phyloP scores from a whole-genome alignment of 352 stramenopile species.

The Lagenidium sp. region DNA sequence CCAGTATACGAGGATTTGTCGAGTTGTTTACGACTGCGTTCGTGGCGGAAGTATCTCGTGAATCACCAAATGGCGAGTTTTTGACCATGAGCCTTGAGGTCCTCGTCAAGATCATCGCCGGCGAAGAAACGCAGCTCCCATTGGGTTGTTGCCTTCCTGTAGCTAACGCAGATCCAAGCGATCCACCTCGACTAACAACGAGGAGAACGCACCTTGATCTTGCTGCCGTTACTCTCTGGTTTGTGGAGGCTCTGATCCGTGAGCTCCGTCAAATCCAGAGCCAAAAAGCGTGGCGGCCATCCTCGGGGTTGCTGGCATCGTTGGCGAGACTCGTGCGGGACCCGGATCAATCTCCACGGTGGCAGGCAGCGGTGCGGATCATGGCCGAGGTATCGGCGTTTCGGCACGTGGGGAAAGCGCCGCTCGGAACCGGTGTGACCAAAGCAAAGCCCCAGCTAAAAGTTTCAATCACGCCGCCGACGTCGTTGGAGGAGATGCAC shows the following conservation, averaged over 20 bases:
- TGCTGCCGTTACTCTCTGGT: constrained; percentile 21
- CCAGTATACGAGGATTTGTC: no score
- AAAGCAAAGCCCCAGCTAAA: constrained; percentile 3
- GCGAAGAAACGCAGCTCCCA: no score
- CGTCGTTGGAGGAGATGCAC: neutral
- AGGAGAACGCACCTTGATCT: constrained; percentile 14
- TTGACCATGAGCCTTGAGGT: constrained; percentile 24
- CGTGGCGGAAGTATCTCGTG: constrained; percentile 2
- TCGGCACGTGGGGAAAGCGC: neutral
- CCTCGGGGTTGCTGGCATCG: constrained; percentile 18
- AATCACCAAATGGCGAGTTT: neutral
- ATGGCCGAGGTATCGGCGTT: constrained; percentile 24
- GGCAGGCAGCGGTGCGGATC: constrained; percentile 29
- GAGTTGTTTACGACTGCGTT: constrained; percentile 8
- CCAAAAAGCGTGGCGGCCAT: constrained; percentile 29
- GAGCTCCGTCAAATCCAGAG: no score
- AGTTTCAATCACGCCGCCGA: neutral
- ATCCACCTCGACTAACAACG: constrained; percentile 1
- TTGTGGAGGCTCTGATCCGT: constrained; percentile 33
- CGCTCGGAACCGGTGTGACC: neutral
- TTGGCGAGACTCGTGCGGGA: constrained; percentile 27
- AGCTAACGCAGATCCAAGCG: neutral
- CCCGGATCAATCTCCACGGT: constrained; percentile 22
- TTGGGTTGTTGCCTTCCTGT: no score
- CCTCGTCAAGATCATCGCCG: constrained; percentile 13